These are phyloP conservation scores for Paxillus involutus DNA, from an alignment of 768 basidiomycete species.

Conservation along the genomic window DNA sequence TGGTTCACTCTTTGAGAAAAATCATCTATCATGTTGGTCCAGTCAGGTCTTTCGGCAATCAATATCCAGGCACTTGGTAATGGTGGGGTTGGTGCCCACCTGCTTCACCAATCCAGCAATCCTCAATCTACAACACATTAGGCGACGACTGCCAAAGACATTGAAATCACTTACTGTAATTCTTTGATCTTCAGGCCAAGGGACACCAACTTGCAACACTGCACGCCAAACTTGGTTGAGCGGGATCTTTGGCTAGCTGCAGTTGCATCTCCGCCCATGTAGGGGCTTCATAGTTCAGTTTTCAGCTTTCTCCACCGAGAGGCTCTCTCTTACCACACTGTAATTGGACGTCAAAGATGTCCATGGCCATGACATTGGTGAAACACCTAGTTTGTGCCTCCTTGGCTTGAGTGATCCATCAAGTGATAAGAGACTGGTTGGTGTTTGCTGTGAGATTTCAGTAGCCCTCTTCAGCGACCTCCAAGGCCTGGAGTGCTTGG, in stretches of 20 bases:
- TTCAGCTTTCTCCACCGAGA: not conserved
- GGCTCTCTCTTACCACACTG: not conserved
- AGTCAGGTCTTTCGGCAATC: not conserved
- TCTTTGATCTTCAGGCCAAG: not conserved
- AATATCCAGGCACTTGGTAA: not conserved
- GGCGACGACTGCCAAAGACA: too few species aligned
- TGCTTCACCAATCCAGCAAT: not conserved
- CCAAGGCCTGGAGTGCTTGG: not conserved
- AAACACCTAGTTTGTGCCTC: too few species aligned
- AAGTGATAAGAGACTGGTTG: too few species aligned
- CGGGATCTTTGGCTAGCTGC: not conserved
- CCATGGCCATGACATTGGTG: not conserved
- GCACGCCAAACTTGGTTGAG: not conserved
- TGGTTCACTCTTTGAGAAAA: not conserved
- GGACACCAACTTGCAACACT: not conserved
- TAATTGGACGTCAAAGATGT: not conserved
- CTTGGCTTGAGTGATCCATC: too few species aligned
- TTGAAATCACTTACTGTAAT: not conserved
- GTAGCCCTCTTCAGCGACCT: not conserved
- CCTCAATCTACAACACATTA: not conserved
- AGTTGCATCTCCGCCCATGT: not conserved
- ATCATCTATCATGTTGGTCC: not conserved
- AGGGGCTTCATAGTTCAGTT: not conserved
- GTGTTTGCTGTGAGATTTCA: too few species aligned
- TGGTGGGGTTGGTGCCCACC: not conserved